Evolutionary conservation across 495 filamentous ascomycete species (phyloP), one percentile per base, ranked within the genome.

Genomic region (Aspergillus sclerotioniger): DNA sequence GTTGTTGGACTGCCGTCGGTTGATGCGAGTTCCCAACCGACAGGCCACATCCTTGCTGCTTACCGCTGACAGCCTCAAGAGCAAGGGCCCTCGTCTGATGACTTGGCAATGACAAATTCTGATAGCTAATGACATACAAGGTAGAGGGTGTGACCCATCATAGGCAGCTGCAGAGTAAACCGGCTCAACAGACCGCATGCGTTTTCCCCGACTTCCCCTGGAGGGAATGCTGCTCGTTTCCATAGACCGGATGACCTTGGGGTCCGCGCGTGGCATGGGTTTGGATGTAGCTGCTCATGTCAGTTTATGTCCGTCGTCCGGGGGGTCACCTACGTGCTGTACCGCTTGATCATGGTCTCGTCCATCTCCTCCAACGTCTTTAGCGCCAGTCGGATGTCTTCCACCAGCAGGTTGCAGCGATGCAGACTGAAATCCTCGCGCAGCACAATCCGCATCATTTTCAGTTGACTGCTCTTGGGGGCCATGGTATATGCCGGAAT

Each of bases 401-500:
- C 61, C 56, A 93, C 79, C 53, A 96, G 71, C 2, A 77, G 72
- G 66, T 95, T 89, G 66, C 88, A 92, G 39, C 91, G 81, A 60
- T 78, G 82, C 70, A 86, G 84, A 43, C 81, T 86, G 67, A 96
- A 96, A 71, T 96, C 92, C 73, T 95, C 92, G 45, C 92, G 83
- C 17, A 96, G 86, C 3, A 96, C 92, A 10, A 96, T 82, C 29
- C 92, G 85, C 80, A 96, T 87, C 79, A 96, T 80, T 81, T 93
- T 90, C 59, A 96, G 73, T 58, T 82, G 75, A 48, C 89, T 74
- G 48, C 87, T 87, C 62, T 94, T 77, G 13, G 92, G 92, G 12
- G 92, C 91, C 92, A 96, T 96, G 29, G 91, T 96, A 71, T 96
- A 96, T 0, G 92, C 92, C 0, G 92, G 92, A 0, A 96, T 88